Evolutionary conservation across 2,329 filamentous ascomycete genomes (phyloP).

Genomic region (Nigrospora osmanthi): DNA sequence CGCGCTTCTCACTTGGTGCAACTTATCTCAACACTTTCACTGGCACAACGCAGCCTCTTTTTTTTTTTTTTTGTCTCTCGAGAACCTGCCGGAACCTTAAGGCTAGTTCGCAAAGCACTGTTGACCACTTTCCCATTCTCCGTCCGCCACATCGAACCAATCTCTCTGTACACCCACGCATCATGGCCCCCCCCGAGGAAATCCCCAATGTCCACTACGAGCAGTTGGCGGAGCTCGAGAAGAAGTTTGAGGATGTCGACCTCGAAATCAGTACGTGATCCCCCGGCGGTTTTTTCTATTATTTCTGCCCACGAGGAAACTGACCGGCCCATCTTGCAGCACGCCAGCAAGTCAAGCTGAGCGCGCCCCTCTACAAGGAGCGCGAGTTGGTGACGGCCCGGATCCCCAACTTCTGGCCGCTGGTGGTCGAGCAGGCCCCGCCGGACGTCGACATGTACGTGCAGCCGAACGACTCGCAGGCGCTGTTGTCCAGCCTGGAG

Average conservation of each 20-base stretch:
- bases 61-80: too few species aligned
- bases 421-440: constrained; percentile 82
- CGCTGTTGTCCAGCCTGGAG: constrained; percentile 62
- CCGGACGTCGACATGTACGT: constrained; percentile 84
- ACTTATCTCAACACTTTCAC: too few species aligned
- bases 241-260: constrained; percentile 78
- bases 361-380: constrained; percentile 66
- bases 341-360: constrained; percentile 62
- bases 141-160: too few species aligned
- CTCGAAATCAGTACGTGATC: constrained; percentile 65
- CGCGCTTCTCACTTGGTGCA: too few species aligned
- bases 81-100: too few species aligned
- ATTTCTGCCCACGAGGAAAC: neutral
- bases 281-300: neutral
- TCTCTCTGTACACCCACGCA: too few species aligned
- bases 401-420: constrained; percentile 89
- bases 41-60: too few species aligned
- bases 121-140: too few species aligned
- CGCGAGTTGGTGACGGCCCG: constrained; percentile 61
- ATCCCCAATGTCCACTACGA: constrained; percentile 51
- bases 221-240: constrained; percentile 71
- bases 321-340: constrained; percentile 36
- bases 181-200: neutral
- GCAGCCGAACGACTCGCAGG: constrained; percentile 67
- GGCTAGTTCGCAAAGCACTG: too few species aligned